phyloP scores from a whole-genome alignment of 306 rosid species.

The Leucaena leucocephala region DNA sequence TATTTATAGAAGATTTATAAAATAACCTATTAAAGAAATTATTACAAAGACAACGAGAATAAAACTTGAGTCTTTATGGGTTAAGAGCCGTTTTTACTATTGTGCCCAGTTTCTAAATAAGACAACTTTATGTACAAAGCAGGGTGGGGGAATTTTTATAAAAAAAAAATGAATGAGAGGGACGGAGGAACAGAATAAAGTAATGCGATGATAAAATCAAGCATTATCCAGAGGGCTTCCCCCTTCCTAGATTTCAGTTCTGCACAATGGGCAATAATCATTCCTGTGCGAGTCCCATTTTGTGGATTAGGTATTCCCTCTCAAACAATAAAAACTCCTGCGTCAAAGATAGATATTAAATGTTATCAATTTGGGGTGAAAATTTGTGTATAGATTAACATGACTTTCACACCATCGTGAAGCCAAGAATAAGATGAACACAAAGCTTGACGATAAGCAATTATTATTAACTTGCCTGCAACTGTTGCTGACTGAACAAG shows the following conservation, averaged over 20 bases:
- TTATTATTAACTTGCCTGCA: slow-evolving; percentile 59
- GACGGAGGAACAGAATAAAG: neutral
- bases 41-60: too few species aligned
- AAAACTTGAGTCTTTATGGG: too few species aligned
- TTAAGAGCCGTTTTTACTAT: too few species aligned
- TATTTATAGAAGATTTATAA: too few species aligned
- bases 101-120: too few species aligned
- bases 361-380: slow-evolving; percentile 21
- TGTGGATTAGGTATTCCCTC: slow-evolving; percentile 76
- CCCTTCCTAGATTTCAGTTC: neutral
- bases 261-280: slow-evolving; percentile 7
- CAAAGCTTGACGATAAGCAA: slow-evolving; percentile 18
- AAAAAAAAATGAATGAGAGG: neutral
- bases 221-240: neutral
- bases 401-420: neutral
- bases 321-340: slow-evolving; percentile 78
- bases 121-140: slow-evolving; percentile 25
- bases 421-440: slow-evolving; percentile 26
- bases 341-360: slow-evolving; percentile 17
- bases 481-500: slow-evolving; percentile 93
- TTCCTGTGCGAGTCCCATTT: slow-evolving; percentile 58
- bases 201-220: neutral
- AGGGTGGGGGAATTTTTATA: neutral
- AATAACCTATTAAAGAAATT: too few species aligned
- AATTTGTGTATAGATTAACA: neutral